Evolutionary conservation across 768 basidiomycete species (phyloP).

Genomic region (Epithele typhae): DNA sequence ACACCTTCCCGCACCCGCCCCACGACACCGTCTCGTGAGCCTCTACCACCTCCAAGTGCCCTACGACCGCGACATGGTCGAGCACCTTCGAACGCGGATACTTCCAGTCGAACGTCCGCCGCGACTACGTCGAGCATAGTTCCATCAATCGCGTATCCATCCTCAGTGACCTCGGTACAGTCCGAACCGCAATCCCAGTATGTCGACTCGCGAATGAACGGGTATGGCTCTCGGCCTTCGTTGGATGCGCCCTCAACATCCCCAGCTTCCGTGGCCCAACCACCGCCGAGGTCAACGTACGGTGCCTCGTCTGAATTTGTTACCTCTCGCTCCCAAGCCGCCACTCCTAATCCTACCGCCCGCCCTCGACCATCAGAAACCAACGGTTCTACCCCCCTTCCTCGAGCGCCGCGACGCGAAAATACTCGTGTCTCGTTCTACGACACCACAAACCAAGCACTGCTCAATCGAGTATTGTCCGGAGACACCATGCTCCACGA

Average conservation of each 20-base stretch:
- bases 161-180: slow-evolving; percentile 19
- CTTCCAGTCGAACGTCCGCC: slow-evolving; percentile 11
- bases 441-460: slow-evolving; percentile 72
- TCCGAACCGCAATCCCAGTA: slow-evolving; percentile 8
- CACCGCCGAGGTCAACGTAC: slow-evolving; percentile 13
- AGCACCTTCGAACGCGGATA: slow-evolving; percentile 42
- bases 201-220: slow-evolving; percentile 4
- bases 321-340: not conserved
- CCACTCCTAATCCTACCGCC: not conserved
- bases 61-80: slow-evolving; percentile 34
- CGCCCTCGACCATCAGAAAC: slow-evolving; percentile 6
- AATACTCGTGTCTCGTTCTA: slow-evolving; percentile 79
- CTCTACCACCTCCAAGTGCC: slow-evolving; percentile 25
- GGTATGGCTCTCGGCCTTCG: slow-evolving; percentile 3
- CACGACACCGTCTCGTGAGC: slow-evolving; percentile 20
- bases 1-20: slow-evolving; percentile 19
- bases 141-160: slow-evolving; percentile 22
- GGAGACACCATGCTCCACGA: slow-evolving; percentile 30
- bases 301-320: slow-evolving; percentile 4
- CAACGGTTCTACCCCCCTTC: slow-evolving; percentile 22
- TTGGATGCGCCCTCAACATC: slow-evolving; percentile 8
- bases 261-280: slow-evolving; percentile 9
- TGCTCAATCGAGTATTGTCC: slow-evolving; percentile 65
- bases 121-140: slow-evolving; percentile 27
- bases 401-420: slow-evolving; percentile 47